These are phyloP conservation scores for Solanum stenotomum DNA, from an alignment of 257 asterid genomes.

Conservation along the genomic window DNA sequence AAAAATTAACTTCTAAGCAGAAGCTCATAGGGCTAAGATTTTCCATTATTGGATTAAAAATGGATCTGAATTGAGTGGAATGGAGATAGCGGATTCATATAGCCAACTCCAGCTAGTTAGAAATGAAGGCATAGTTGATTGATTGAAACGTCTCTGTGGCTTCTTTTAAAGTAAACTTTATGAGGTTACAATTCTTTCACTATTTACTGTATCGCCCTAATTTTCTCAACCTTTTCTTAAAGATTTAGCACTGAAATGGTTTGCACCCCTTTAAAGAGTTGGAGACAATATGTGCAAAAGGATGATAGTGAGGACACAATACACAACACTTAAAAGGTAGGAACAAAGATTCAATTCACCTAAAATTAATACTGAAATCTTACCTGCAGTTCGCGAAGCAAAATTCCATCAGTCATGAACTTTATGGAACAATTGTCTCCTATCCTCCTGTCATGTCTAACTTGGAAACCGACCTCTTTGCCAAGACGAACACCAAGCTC, in stretches of 20 bases:
- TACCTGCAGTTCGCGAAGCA: slow-evolving; percentile 98
- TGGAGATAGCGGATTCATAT: not conserved
- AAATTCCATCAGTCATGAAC: slow-evolving; percentile 97
- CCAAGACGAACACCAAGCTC: slow-evolving; percentile 86
- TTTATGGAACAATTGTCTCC: slow-evolving; percentile 82
- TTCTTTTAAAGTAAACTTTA: not conserved
- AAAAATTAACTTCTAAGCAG: not conserved
- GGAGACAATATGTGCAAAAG: not conserved
- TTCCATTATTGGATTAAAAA: not conserved
- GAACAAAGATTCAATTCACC: not conserved
- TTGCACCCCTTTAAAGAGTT: not conserved
- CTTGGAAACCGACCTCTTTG: slow-evolving; percentile 94
- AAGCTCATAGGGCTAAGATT: not conserved
- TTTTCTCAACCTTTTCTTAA: not conserved
- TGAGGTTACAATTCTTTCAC: not conserved
- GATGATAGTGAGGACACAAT: not conserved
- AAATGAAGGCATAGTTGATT: not conserved
- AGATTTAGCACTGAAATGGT: not conserved
- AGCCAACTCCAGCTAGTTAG: not conserved
- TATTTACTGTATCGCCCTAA: not conserved
- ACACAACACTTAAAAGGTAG: not conserved
- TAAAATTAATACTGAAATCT: not conserved
- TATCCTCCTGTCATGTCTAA: slow-evolving; percentile 82
- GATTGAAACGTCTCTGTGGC: not conserved
- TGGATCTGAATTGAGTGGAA: not conserved